Base-by-base conservation (phyloP, 2,329 filamentous ascomycete species). In the Aspergillus fructus region DNA sequence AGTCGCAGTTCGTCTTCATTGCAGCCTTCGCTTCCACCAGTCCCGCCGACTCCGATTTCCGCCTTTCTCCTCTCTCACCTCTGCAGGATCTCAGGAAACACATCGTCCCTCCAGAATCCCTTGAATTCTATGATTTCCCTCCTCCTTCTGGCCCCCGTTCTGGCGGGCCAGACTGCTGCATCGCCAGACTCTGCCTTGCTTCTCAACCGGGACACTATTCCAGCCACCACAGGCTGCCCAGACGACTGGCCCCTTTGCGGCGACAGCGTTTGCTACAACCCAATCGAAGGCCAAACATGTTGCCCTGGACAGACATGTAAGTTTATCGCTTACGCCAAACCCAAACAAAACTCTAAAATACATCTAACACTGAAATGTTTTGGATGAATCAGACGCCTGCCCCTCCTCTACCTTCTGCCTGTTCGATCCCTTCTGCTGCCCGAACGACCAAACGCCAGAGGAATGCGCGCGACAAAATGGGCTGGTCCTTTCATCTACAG, bases 241-340 rank as follows among this genome's bases (percentile, higher is more conserved):
- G 37, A 21, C 17, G 39, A 43, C 47, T 62, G 58, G 60, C 60
- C 53, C 3, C 39, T 51, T 15, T 62, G 60, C 55, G 60, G 60
- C 4, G 56, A 53, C 19, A 62, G 60, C 41, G 52, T 59, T 55
- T 62, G 60, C 55, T 62, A 62, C 34, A 58, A 59, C 33, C 58
- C 60, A 6, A 46, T 33, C 4, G 48, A 51, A 23, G 60, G 58
- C 12, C 42, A 59, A 24, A 56, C 53, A 5, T 62, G 60, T 30
- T 62, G 60, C 34, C 55, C 60, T 3, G 53, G 53, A 17, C 58
- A 58, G 17, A 62, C 58, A 5, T 60, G 60, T 62, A 54, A 39
- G 52, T 47, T 37, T 5, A 12, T n/a, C 12, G 11, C 33, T 51
- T 50, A 13, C 21, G 12, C n/a, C 6, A 3, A 23, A 24, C 27